These are phyloP conservation scores for Venturia aucupariae DNA, from an alignment of 2,329 filamentous ascomycete species.

Conservation along the genomic window DNA sequence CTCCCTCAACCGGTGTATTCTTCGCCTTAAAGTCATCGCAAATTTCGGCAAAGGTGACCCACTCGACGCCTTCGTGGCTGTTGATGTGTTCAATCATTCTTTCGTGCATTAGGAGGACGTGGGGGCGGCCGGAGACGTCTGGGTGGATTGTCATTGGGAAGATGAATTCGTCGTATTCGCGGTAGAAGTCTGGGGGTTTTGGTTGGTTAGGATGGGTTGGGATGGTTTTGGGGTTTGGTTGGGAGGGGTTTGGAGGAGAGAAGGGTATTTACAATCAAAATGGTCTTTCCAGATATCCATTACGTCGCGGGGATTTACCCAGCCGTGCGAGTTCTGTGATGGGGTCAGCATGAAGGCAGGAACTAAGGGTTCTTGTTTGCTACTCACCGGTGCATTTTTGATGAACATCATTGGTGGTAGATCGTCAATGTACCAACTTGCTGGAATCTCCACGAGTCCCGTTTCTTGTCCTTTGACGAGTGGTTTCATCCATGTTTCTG, in stretches of 20 bases:
- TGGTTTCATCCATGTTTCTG: slow-evolving; percentile 59
- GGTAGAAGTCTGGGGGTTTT: slow-evolving; percentile 51
- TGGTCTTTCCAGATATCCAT: slow-evolving; percentile 59
- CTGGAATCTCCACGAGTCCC: slow-evolving; percentile 56
- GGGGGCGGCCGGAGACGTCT: slow-evolving; percentile 55
- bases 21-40: slow-evolving; percentile 62
- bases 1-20: slow-evolving; percentile 48
- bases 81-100: slow-evolving; percentile 62
- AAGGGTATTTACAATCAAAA: slow-evolving; percentile 43
- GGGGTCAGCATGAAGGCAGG: not conserved
- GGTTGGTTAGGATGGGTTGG: not conserved
- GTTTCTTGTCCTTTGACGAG: slow-evolving; percentile 50
- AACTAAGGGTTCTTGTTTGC: slow-evolving; percentile 16
- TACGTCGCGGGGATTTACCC: slow-evolving; percentile 45
- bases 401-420: slow-evolving; percentile 65
- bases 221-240: not conserved
- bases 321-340: slow-evolving; percentile 40
- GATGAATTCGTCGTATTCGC: slow-evolving; percentile 67
- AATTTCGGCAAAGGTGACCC: slow-evolving; percentile 63
- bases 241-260: not conserved
- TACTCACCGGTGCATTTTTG: slow-evolving; percentile 51
- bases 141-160: slow-evolving; percentile 73
- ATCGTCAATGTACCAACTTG: slow-evolving; percentile 44
- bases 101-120: slow-evolving; percentile 66
- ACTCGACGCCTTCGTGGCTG: slow-evolving; percentile 52